Evolutionary conservation across 1,284 basidiomycete genomes (phyloP).

Genomic region (Ceratobasidium sp.): DNA sequence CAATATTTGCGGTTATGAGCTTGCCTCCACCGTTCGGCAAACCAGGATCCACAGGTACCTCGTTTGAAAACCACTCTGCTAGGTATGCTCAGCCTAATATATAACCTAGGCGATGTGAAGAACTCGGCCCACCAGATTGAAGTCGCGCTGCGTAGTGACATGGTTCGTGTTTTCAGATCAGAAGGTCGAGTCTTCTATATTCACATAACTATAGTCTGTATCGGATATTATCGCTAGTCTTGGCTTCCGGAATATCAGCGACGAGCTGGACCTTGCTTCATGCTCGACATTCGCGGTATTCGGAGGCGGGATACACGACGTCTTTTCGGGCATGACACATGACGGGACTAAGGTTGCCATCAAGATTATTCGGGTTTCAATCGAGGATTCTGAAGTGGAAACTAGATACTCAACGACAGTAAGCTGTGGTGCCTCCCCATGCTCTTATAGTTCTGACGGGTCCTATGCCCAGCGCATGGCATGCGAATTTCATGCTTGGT

Average conservation of each 20-base stretch:
- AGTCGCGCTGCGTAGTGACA: background rate
- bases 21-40: background rate
- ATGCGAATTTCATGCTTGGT: background rate
- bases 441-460: background rate
- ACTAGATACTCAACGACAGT: background rate
- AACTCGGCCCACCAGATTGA: background rate
- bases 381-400: background rate
- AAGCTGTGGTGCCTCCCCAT: background rate
- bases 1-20: no score
- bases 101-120: background rate
- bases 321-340: background rate
- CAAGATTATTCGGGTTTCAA: background rate
- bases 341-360: slow-evolving; percentile 1
- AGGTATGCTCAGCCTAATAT: background rate
- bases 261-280: background rate
- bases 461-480: background rate
- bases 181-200: background rate
- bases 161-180: background rate
- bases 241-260: background rate
- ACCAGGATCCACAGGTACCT: background rate
- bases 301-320: background rate
- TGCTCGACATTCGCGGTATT: background rate
- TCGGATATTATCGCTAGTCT: slow-evolving; percentile 7
- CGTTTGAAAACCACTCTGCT: background rate
- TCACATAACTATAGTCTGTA: background rate